Base-by-base conservation (phyloP, 139 green algal species). In the Tetraselmis chui region DNA sequence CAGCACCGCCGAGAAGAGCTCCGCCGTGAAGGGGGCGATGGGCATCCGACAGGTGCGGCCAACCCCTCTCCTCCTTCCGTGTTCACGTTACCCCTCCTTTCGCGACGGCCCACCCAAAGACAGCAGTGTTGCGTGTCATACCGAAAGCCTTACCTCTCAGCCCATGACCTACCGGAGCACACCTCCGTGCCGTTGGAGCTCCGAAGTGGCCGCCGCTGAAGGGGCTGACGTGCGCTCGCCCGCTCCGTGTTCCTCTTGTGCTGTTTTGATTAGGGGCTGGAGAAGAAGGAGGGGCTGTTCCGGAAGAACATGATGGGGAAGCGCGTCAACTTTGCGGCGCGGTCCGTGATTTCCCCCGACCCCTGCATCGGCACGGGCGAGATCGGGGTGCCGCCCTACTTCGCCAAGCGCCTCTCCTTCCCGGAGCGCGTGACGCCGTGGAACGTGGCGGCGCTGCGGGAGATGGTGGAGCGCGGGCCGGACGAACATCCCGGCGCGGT, bases 221-320 rank as follows among this genome's bases (percentile, higher is more conserved):
- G n/a, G n/a, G n/a, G n/a, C n/a, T n/a, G n/a, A n/a, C n/a, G n/a
- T n/a, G n/a, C n/a, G n/a, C n/a, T n/a, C n/a, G n/a, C n/a, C n/a
- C n/a, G n/a, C n/a, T n/a, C n/a, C n/a, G n/a, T n/a, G n/a, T n/a
- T n/a, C n/a, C n/a, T n/a, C n/a, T n/a, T n/a, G n/a, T n/a, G n/a
- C n/a, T n/a, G n/a, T n/a, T n/a, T n/a, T n/a, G n/a, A n/a, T n/a
- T n/a, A 98, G 88, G 84, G 89, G 85, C 89, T 99, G 83, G 96
- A 99, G 89, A 98, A 98, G 91, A 99, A 99, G 91, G 96, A 99
- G 88, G 96, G 96, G 0, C 88, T 99, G 84, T 99, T 99, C 90
- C 90, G 96, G 74, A 99, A 98, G 89, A 97, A 99, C 91, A 99
- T 99, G 96, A 99, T 99, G 96, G 96, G 96, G 82, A 99, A 99